These are phyloP conservation scores for Thielaviopsis ethacetica DNA, from an alignment of 2,329 filamentous ascomycete genomes.

Conservation along the genomic window DNA sequence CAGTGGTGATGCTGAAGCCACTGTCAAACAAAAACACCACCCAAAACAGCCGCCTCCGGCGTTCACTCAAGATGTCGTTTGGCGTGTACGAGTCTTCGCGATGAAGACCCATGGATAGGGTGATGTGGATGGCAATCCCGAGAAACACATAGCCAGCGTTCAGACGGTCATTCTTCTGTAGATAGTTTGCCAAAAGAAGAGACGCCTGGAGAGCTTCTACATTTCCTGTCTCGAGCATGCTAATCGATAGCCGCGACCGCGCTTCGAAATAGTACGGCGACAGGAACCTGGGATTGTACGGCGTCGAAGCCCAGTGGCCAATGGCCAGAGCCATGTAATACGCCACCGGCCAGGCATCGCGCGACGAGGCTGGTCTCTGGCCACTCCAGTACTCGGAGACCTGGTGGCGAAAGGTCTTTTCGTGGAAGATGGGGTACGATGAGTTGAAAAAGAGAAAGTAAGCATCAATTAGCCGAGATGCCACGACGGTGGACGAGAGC, in stretches of 20 bases:
- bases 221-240: conserved; percentile 28
- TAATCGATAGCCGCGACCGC: conserved; percentile 22
- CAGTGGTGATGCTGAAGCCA: conserved; percentile 31
- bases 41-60: conserved; percentile 23
- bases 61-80: conserved; percentile 20
- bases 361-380: background rate
- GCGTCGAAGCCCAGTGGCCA: conserved; percentile 20
- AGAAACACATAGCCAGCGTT: conserved; percentile 36
- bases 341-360: conserved; percentile 17
- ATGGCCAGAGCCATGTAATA: conserved; percentile 23
- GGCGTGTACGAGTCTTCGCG: conserved; percentile 24
- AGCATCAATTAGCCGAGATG: conserved; percentile 20
- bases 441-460: conserved; percentile 29
- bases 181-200: conserved; percentile 29
- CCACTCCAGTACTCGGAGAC: conserved; percentile 13
- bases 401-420: conserved; percentile 26
- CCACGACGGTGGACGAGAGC: conserved; percentile 9
- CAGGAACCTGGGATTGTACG: conserved; percentile 13
- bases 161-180: conserved; percentile 33
- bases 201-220: conserved; percentile 29
- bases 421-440: conserved; percentile 30
- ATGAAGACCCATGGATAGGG: conserved; percentile 32
- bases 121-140: conserved; percentile 33
- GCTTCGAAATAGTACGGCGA: conserved; percentile 18
- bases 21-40: conserved; percentile 28